Conservation (phyloP, 148 eudicot genomes). For the Spergularia marina region DNA sequence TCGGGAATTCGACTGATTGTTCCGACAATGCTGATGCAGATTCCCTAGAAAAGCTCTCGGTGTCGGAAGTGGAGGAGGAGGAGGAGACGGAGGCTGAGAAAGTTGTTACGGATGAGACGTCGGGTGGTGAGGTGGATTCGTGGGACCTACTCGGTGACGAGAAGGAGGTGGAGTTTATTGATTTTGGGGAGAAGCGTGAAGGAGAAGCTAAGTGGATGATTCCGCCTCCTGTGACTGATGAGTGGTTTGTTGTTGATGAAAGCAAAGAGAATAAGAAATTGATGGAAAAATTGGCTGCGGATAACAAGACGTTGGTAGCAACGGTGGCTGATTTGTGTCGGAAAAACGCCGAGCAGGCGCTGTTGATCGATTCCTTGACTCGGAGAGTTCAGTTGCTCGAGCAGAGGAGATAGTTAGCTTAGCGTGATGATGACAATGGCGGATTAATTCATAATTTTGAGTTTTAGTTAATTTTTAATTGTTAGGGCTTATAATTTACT, state of each 20-base stretch:
- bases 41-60: conserved; percentile 3
- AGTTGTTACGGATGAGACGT: no score
- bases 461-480: no score
- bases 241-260: conserved; percentile 24
- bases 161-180: neutral
- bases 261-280: conserved; percentile 20
- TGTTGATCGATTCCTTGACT: conserved; percentile 39
- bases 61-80: neutral
- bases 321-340: conserved; percentile 48
- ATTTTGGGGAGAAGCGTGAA: neutral
- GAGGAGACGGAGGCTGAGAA: neutral
- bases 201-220: no score
- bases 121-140: no score
- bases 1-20: neutral
- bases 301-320: conserved; percentile 49
- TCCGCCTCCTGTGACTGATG: neutral
- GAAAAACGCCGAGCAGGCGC: conserved; percentile 42
- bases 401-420: conserved; percentile 19
- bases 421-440: no score
- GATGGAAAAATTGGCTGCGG: conserved; percentile 49
- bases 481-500: no score
- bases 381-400: conserved; percentile 60
- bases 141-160: neutral
- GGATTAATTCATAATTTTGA: no score
- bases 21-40: neutral